These are phyloP conservation scores for Apiospora marii DNA, from an alignment of 2,329 filamentous ascomycete genomes.

Conservation along the genomic window DNA sequence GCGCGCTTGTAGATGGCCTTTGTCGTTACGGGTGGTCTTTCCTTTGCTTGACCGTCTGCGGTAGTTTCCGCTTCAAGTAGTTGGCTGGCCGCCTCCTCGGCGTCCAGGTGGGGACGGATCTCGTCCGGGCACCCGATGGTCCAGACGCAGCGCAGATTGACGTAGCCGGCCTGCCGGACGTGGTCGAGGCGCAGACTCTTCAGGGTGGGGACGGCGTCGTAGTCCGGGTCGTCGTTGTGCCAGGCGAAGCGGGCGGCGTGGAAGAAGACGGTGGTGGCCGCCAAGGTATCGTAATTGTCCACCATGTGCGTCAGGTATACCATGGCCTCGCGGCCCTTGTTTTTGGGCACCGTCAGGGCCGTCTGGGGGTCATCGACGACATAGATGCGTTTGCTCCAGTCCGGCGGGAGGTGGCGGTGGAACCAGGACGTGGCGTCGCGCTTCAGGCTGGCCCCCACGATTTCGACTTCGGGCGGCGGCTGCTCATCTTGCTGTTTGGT, in stretches of 20 bases:
- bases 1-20: conserved; percentile 32
- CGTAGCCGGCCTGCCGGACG: conserved; percentile 61
- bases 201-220: conserved; percentile 58
- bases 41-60: background rate
- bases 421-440: conserved; percentile 50
- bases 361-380: conserved; percentile 57
- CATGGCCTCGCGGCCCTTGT: conserved; percentile 66
- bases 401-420: conserved; percentile 38
- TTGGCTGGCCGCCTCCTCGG: conserved; percentile 10
- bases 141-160: conserved; percentile 63
- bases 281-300: conserved; percentile 65
- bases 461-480: conserved; percentile 32
- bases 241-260: conserved; percentile 62
- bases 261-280: conserved; percentile 66
- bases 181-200: conserved; percentile 58
- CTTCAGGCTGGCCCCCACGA: conserved; percentile 44
- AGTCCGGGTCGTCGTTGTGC: conserved; percentile 58
- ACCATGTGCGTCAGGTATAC: conserved; percentile 69
- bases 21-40: background rate
- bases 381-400: conserved; percentile 63
- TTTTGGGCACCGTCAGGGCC: conserved; percentile 34
- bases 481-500: background rate
- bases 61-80: background rate
- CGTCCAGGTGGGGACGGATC: conserved; percentile 32
- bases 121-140: conserved; percentile 36